phyloP scores from a whole-genome alignment of 140 eudicot genomes.

The Artemisia princeps region DNA sequence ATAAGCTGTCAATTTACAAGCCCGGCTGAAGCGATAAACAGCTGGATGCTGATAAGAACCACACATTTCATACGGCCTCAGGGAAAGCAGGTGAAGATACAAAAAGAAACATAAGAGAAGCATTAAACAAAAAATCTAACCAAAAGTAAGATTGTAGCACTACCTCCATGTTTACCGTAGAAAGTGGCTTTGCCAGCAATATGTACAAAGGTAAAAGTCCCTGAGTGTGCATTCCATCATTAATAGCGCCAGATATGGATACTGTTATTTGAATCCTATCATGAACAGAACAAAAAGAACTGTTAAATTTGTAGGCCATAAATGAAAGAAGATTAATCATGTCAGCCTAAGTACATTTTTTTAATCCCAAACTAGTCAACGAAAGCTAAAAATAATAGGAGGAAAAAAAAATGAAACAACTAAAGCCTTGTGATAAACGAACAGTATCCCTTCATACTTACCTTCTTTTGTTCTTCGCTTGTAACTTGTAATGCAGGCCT shows the following conservation, averaged over 20 bases:
- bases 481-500: slow-evolving; percentile 71
- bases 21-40: slow-evolving; percentile 58
- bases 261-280: slow-evolving; percentile 72
- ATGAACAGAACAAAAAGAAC: slow-evolving; percentile 13
- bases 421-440: background rate
- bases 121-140: background rate
- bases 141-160: slow-evolving; percentile 15
- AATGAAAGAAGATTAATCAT: slow-evolving; percentile 10
- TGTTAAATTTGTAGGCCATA: slow-evolving; percentile 1
- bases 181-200: slow-evolving; percentile 63
- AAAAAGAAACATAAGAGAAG: slow-evolving; percentile 4
- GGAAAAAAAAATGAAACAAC: background rate
- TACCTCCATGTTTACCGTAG: slow-evolving; percentile 56
- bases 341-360: slow-evolving; percentile 6
- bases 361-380: background rate
- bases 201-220: slow-evolving; percentile 66
- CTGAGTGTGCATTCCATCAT: slow-evolving; percentile 45
- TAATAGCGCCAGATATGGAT: slow-evolving; percentile 53
- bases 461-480: slow-evolving; percentile 70
- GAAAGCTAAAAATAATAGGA: slow-evolving; percentile 1
- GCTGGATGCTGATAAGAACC: slow-evolving; percentile 44
- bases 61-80: slow-evolving; percentile 17
- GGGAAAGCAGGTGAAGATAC: slow-evolving; percentile 8
- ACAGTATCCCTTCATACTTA: slow-evolving; percentile 14
- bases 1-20: slow-evolving; percentile 39